Conservation (phyloP, 352 stramenopile species). For the Phytopythium aichiense region DNA sequence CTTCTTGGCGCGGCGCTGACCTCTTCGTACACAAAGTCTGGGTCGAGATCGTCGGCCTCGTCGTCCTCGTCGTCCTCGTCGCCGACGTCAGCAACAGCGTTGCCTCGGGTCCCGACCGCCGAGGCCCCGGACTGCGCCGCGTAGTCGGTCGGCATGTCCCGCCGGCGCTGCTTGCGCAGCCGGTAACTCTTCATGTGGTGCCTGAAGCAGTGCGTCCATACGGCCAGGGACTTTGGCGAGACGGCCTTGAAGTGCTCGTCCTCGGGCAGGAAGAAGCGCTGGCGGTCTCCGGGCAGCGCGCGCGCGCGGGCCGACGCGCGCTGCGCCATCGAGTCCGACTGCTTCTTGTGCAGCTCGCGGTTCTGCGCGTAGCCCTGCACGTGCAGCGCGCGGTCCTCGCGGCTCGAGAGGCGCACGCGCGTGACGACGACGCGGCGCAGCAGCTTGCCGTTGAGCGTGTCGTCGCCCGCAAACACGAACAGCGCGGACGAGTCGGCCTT, state of each 20-base stretch:
- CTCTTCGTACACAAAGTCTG: conserved; percentile 44
- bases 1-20: conserved; percentile 5
- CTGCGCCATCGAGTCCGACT: conserved; percentile 33
- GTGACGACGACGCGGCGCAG: conserved; percentile 41
- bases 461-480: conserved; percentile 40
- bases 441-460: conserved; percentile 33
- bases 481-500: conserved; percentile 31
- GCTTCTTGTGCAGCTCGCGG: conserved; percentile 40
- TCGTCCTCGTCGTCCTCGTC: conserved; percentile 11
- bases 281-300: conserved; percentile 26
- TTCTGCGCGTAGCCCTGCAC: conserved; percentile 34
- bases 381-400: conserved; percentile 19
- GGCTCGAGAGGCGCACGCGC: conserved; percentile 33
- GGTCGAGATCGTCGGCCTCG: conserved; percentile 17
- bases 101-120: background rate
- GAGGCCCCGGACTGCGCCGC: background rate
- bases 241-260: conserved; percentile 45
- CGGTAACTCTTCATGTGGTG: conserved; percentile 54
- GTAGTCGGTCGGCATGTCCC: background rate
- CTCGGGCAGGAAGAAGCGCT: conserved; percentile 37
- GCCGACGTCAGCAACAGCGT: conserved; percentile 11
- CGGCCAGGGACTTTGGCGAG: conserved; percentile 31
- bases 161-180: conserved; percentile 14
- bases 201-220: conserved; percentile 66
- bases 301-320: conserved; percentile 16